Conservation (phyloP, 2,329 filamentous ascomycete genomes). For the Decorospora gaudefroyi region DNA sequence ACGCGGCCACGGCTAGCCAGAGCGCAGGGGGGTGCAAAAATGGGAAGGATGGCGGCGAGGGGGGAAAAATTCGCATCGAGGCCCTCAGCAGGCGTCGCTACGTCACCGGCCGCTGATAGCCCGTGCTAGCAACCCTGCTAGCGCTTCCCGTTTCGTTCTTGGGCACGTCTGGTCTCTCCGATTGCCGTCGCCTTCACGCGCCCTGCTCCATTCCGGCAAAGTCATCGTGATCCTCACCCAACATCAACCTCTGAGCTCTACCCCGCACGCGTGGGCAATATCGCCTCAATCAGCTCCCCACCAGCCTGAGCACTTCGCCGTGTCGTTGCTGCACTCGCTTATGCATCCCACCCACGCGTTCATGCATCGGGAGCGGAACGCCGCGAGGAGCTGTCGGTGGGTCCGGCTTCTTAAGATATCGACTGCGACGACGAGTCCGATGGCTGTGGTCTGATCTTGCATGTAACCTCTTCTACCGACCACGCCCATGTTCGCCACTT, state of each 20-base stretch:
- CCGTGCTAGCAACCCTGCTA: conserved; percentile 3
- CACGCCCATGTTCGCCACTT: too few species aligned
- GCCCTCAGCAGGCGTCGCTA: conserved; percentile 10
- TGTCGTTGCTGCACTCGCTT: conserved; percentile 18
- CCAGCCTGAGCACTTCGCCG: conserved; percentile 9
- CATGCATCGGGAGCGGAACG: conserved; percentile 14
- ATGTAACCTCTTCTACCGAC: too few species aligned
- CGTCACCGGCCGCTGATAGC: conserved; percentile 18
- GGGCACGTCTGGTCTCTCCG: background rate
- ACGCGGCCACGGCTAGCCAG: conserved; percentile 16
- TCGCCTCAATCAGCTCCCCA: conserved; percentile 13
- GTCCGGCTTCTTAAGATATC: conserved; percentile 6
- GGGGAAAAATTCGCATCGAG: conserved; percentile 18
- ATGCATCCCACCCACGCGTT: conserved; percentile 15
- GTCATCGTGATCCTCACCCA: background rate
- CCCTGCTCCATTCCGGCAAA: too few species aligned
- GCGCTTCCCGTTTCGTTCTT: background rate
- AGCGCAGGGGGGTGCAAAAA: conserved; percentile 11
- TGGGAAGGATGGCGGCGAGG: too few species aligned
- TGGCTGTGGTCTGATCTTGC: too few species aligned
- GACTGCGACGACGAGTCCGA: too few species aligned
- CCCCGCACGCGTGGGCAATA: conserved; percentile 7
- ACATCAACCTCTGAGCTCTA: background rate
- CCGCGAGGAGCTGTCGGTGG: conserved; percentile 4
- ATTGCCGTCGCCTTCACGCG: background rate